Base-by-base conservation (phyloP, 1,284 basidiomycete genomes). In the Cryptococcus sp. region DNA sequence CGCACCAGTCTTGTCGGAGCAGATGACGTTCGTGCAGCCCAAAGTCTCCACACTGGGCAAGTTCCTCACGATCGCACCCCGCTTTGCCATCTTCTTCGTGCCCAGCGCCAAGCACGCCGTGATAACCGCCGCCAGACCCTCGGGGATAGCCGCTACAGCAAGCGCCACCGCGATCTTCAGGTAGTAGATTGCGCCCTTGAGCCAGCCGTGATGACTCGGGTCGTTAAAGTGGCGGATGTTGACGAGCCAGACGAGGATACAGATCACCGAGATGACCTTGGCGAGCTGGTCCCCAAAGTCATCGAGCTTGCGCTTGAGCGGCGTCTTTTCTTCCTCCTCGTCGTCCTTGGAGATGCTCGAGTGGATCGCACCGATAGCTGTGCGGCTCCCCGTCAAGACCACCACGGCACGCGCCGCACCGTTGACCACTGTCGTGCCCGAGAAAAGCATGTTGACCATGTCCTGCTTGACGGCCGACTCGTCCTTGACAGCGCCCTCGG, bases 151-250 rank as follows among this genome's bases (percentile, higher is more conserved):
- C 56, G 94, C 93, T 45, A 97, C 93, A 16, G 94, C 93, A 38
- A 97, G 81, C 3, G 94, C 91, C 46, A 98, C 94, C 37, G 93
- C 94, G 69, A 97, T 96, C 80, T 96, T 97, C 83, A 97, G 91
- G 78, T 97, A 97, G 77, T 96, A 96, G 60, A 97, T 84, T 0
- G 93, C 93, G 42, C 93, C 93, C 75, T 92, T 91, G 67, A 96
- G 80, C 56, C 80, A 85, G 55, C 92, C 89, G 66, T 89, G 88
- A 73, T 96, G 93, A 21, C 87, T 83, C 12, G 92, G 90, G 70
- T 97, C 93, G 82, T 84, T 87, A 76, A 96, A 97, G 78, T 96
- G 91, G 51, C 89, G 85, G 67, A 92, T 83, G 78, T 97, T 96
- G 79, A 97, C 87, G 60, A 96, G 80, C 93, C 93, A 96, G 66